Evolutionary conservation across 768 basidiomycete genomes (phyloP).

Genomic region (Collybia mongolica): DNA sequence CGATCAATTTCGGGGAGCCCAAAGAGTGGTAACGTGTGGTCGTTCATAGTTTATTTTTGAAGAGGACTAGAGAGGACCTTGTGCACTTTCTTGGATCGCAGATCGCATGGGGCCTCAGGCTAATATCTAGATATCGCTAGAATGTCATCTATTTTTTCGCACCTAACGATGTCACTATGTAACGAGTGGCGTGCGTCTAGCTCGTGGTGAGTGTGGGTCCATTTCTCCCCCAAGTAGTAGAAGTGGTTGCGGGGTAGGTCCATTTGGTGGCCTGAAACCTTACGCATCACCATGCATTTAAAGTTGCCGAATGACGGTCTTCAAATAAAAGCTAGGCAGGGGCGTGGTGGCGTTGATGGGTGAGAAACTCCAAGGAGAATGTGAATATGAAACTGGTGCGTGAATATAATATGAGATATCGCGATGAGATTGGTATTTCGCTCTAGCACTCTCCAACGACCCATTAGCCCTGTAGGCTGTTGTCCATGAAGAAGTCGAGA

Average conservation of each 20-base stretch:
- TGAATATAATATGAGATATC: neutral
- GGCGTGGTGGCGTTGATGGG: conserved; percentile 8
- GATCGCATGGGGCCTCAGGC: too few species aligned
- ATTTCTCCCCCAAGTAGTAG: neutral
- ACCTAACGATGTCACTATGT: too few species aligned
- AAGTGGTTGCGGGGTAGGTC: neutral
- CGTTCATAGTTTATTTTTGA: too few species aligned
- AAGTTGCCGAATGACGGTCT: neutral
- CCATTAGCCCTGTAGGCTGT: neutral
- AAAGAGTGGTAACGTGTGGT: too few species aligned
- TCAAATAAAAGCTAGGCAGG: conserved; percentile 6
- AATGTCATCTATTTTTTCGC: too few species aligned
- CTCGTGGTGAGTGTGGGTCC: too few species aligned
- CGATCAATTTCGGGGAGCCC: too few species aligned
- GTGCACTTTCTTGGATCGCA: too few species aligned
- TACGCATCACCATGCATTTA: neutral
- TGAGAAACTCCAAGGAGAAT: conserved; percentile 2
- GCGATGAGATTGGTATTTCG: neutral
- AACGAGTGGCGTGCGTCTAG: too few species aligned
- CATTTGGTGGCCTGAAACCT: neutral
- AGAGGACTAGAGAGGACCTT: too few species aligned
- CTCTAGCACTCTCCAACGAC: neutral
- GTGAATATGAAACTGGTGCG: conserved; percentile 8
- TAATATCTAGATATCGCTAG: too few species aligned
- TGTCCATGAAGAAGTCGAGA: conserved; percentile 10